Evolutionary conservation across 495 filamentous ascomycete genomes (phyloP).

Genomic region (Penicillium fimorum): DNA sequence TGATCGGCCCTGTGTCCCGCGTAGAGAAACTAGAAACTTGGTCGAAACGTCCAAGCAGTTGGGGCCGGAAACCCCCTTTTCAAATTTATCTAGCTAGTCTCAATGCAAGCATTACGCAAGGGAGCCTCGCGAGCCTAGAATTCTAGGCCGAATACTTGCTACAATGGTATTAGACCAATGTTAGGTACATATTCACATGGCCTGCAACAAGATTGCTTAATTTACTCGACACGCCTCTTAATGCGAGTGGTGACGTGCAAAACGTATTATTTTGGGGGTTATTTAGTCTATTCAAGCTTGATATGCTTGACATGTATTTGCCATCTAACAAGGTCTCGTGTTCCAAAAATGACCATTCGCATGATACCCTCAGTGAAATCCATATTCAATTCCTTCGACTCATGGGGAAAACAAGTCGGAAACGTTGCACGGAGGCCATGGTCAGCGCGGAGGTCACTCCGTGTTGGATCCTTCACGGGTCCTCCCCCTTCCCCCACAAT

Average conservation of each 20-base stretch:
- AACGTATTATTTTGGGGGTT: not conserved
- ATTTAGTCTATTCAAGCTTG: not conserved
- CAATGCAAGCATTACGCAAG: not conserved
- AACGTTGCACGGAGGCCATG: conserved; percentile 1
- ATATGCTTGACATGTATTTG: not conserved
- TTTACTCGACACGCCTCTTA: not conserved
- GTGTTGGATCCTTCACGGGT: conserved; percentile 26
- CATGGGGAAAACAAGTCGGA: not conserved
- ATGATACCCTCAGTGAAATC: not conserved
- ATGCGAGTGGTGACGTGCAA: not conserved
- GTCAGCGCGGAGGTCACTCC: conserved; percentile 25
- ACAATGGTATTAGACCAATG: not conserved
- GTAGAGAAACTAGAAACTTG: not conserved
- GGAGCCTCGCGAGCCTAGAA: conserved; percentile 1
- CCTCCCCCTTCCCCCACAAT: conserved; percentile 22
- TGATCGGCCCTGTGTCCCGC: conserved; percentile 23
- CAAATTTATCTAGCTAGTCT: conserved; percentile 3
- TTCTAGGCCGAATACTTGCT: not conserved
- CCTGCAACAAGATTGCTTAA: not conserved
- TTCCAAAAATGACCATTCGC: not conserved
- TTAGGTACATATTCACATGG: not conserved
- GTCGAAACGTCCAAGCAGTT: not conserved
- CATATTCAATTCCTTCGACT: not conserved
- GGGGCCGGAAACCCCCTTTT: conserved; percentile 3
- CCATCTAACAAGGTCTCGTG: not conserved